phyloP scores from a whole-genome alignment of 2,329 filamentous ascomycete genomes.

The Apiospora malaysiana region DNA sequence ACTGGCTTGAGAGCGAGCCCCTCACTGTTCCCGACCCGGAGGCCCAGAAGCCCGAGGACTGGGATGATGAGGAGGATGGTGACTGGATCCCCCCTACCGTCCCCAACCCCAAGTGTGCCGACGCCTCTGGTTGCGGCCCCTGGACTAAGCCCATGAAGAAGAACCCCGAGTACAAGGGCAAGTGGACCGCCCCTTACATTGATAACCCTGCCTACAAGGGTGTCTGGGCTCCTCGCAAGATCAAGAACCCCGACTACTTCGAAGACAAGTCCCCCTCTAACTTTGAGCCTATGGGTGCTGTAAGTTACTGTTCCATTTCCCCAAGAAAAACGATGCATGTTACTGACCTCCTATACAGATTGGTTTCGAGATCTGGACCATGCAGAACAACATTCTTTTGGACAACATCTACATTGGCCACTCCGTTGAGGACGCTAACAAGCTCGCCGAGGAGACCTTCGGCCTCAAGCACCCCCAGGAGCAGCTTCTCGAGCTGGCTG shows the following conservation, averaged over 20 bases:
- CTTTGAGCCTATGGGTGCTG: conserved; percentile 97
- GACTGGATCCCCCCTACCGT: conserved; percentile 93
- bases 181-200: conserved; percentile 90
- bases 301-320: conserved; percentile 58
- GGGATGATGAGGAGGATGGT: conserved; percentile 99
- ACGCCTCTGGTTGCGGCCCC: conserved; percentile 89
- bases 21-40: conserved; percentile 86
- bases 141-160: conserved; percentile 92
- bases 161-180: conserved; percentile 98
- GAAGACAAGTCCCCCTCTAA: conserved; percentile 97
- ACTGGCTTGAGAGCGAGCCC: conserved; percentile 94
- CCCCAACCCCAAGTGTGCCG: conserved; percentile 94
- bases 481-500: conserved; percentile 77
- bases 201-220: conserved; percentile 99
- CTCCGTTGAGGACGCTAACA: conserved; percentile 89
- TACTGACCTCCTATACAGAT: conserved; percentile 61
- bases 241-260: conserved; percentile 93
- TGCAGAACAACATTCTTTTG: conserved; percentile 98
- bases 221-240: conserved; percentile 91
- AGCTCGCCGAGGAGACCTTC: conserved; percentile 88
- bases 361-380: conserved; percentile 99
- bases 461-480: conserved; percentile 86
- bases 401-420: conserved; percentile 99
- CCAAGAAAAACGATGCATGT: background rate
- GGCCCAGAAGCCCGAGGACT: conserved; percentile 97